Percentiles rank a stretch among this genome's conserved stretches.
Evolutionary conservation across 164 flowering plant genomes (phyloP).

Genomic region (Sedum album): DNA sequence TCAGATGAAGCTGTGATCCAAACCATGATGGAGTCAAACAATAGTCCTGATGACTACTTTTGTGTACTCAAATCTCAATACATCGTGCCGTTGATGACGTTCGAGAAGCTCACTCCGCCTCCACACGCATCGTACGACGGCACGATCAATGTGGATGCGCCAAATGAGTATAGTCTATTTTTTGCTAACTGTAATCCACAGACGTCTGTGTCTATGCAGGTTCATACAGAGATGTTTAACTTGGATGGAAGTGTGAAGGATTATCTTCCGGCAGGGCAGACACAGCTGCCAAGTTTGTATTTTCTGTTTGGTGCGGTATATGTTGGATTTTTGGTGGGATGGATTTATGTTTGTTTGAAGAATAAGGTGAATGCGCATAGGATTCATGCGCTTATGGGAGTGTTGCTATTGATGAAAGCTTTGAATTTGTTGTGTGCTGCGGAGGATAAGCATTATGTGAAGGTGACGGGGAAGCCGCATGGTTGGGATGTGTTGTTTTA

Average conservation of each 20-base stretch:
- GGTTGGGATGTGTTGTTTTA: conserved; percentile 80
- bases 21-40: conserved; percentile 49
- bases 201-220: conserved; percentile 48
- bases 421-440: conserved; percentile 67
- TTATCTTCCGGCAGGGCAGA: conserved; percentile 74
- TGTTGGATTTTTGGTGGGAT: conserved; percentile 38
- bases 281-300: conserved; percentile 60
- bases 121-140: conserved; percentile 29
- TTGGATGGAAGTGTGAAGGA: conserved; percentile 43
- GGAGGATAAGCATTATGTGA: conserved; percentile 74
- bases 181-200: conserved; percentile 77
- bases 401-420: conserved; percentile 50
- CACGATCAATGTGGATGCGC: conserved; percentile 40
- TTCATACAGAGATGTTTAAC: conserved; percentile 65
- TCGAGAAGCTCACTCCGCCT: conserved; percentile 47
- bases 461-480: conserved; percentile 70
- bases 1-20: conserved; percentile 65
- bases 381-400: conserved; percentile 68
- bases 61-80: conserved; percentile 64
- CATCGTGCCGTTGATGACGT: conserved; percentile 42
- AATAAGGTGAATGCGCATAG: conserved; percentile 45
- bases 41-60: conserved; percentile 29
- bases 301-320: conserved; percentile 42
- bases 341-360: conserved; percentile 37
- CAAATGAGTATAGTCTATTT: conserved; percentile 68